Evolutionary conservation across 2,329 filamentous ascomycete genomes (phyloP).

Genomic region (Cadophora sp.): DNA sequence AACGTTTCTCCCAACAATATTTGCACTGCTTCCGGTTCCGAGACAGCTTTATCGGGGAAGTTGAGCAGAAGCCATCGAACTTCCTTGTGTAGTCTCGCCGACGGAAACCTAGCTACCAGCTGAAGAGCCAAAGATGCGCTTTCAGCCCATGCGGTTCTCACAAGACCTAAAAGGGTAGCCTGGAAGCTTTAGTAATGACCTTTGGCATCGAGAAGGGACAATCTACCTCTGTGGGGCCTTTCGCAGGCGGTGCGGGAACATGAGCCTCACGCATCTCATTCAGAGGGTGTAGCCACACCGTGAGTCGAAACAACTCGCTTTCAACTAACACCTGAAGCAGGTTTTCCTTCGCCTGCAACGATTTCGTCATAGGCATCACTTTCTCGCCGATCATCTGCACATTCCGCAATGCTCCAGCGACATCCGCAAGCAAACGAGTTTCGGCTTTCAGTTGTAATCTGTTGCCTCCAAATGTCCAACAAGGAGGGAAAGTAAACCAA

Average conservation of each 20-base stretch:
- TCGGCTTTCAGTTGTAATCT: constrained; percentile 93
- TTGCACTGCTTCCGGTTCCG: constrained; percentile 82
- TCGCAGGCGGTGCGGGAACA: constrained; percentile 28
- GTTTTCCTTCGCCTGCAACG: constrained; percentile 79
- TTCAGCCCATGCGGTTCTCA: constrained; percentile 87
- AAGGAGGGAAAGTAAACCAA: constrained; percentile 86
- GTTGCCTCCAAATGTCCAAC: constrained; percentile 97
- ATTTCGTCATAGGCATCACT: constrained; percentile 56
- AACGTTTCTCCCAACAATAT: constrained; percentile 79
- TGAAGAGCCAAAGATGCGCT: constrained; percentile 88
- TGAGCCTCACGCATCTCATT: constrained; percentile 63
- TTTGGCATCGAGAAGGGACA: constrained; percentile 43
- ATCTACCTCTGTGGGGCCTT: constrained; percentile 53
- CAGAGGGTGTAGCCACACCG: constrained; percentile 89
- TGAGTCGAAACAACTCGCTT: constrained; percentile 82
- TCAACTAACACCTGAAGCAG: constrained; percentile 82
- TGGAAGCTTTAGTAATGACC: constrained; percentile 46
- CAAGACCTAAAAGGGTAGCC: constrained; percentile 55
- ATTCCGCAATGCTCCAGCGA: constrained; percentile 69
- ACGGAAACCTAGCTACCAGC: constrained; percentile 79
- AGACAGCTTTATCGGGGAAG: constrained; percentile 81
- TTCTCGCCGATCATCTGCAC: constrained; percentile 63
- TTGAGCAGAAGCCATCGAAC: constrained; percentile 82
- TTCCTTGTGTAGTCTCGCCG: constrained; percentile 73
- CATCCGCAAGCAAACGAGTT: constrained; percentile 79